Conservation (phyloP, 495 filamentous ascomycete species). For the Eremomyces bilateralis region DNA sequence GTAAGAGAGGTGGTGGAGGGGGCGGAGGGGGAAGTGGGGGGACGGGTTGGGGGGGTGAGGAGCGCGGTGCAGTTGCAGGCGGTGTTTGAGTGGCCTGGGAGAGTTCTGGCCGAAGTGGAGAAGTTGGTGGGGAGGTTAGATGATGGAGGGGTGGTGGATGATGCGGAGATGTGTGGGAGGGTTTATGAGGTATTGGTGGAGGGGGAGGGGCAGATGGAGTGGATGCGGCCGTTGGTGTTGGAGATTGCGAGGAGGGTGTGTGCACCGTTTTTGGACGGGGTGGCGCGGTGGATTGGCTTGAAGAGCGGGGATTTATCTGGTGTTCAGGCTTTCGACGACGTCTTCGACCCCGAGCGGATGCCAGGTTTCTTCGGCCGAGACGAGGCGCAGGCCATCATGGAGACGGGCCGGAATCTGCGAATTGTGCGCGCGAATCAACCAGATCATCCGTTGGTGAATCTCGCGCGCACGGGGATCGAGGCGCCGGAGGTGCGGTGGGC, state of each 20-base stretch:
- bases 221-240: conserved; percentile 38
- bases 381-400: conserved; percentile 22
- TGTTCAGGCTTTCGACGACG: conserved; percentile 5
- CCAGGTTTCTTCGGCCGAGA: conserved; percentile 10
- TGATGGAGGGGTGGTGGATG: no score
- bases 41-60: conserved; percentile 17
- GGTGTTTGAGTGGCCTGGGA: conserved; percentile 37
- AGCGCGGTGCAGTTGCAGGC: conserved; percentile 49
- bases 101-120: conserved; percentile 39
- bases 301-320: conserved; percentile 26
- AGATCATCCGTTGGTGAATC: conserved; percentile 47
- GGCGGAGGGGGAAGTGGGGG: conserved; percentile 32
- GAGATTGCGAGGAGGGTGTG: conserved; percentile 44
- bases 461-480: conserved; percentile 21
- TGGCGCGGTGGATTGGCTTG: conserved; percentile 62
- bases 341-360: conserved; percentile 6
- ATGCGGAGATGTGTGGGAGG: conserved; percentile 46
- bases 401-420: conserved; percentile 55
- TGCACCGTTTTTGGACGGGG: conserved; percentile 46
- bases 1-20: no score
- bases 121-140: no score
- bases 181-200: conserved; percentile 41
- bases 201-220: conserved; percentile 37
- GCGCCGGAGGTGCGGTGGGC: conserved; percentile 45
- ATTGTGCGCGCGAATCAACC: conserved; percentile 52